These are phyloP conservation scores for Neurospora sp. DNA, from an alignment of 495 filamentous ascomycete species.

Conservation along the genomic window DNA sequence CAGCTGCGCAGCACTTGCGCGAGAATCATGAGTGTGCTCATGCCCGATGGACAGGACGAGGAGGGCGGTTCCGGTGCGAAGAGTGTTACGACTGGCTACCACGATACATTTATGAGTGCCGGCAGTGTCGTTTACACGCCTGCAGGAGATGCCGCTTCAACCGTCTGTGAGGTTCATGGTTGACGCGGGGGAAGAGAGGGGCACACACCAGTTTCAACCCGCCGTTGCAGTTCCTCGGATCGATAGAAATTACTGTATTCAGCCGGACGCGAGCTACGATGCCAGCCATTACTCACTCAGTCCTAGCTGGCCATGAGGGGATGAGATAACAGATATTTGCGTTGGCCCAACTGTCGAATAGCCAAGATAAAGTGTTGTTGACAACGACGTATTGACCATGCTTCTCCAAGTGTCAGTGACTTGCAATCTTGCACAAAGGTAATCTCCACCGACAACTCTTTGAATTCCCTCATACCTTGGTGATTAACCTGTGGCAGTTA, in stretches of 20 bases:
- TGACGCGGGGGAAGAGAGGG: not conserved
- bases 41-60: conserved; percentile 1
- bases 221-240: not conserved
- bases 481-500: not conserved
- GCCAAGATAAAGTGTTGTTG: not conserved
- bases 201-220: not conserved
- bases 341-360: not conserved
- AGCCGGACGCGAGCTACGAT: not conserved
- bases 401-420: not conserved
- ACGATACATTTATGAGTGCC: conserved; percentile 17
- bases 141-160: conserved; percentile 15
- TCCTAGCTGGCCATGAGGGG: not conserved
- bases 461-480: not conserved
- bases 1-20: not conserved
- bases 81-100: conserved; percentile 9
- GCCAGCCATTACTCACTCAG: not conserved
- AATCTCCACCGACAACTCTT: not conserved
- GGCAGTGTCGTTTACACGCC: conserved; percentile 6
- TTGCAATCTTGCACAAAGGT: not conserved
- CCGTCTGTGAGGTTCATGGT: conserved; percentile 1
- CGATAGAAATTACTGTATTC: not conserved
- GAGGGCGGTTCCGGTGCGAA: conserved; percentile 9
- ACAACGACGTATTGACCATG: not conserved
- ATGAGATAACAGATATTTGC: not conserved
- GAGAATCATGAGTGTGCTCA: conserved; percentile 16